Evolutionary conservation across 2,329 filamentous ascomycete genomes (phyloP).

Genomic region (Fusarium xyrophilum): DNA sequence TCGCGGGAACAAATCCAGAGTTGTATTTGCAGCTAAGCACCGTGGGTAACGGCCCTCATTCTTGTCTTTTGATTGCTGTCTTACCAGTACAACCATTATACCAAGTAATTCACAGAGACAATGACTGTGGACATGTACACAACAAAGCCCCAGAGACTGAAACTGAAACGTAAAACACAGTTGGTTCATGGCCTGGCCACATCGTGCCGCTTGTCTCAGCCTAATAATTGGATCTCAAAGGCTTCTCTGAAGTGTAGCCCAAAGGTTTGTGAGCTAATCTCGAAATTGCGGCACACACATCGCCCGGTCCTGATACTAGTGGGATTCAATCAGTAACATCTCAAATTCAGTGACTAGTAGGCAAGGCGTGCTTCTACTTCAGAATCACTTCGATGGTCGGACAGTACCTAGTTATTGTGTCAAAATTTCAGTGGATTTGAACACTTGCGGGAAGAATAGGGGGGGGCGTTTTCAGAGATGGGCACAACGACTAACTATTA

Average conservation of each 20-base stretch:
- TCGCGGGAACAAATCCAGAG: conserved; percentile 38
- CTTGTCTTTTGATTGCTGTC: conserved; percentile 28
- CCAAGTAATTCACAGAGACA: conserved; percentile 10
- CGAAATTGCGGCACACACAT: conserved; percentile 9
- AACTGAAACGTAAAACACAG: conserved; percentile 35
- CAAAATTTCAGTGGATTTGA: conserved; percentile 14
- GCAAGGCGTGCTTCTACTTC: background rate
- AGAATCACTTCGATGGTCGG: background rate
- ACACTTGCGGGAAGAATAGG: conserved; percentile 11
- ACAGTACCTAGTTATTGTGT: background rate
- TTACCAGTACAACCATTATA: conserved; percentile 16
- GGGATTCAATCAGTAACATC: conserved; percentile 11
- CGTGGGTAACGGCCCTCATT: conserved; percentile 26
- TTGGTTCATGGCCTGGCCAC: conserved; percentile 36
- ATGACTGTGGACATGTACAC: conserved; percentile 7
- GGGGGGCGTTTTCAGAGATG: conserved; percentile 36
- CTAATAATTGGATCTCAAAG: conserved; percentile 36
- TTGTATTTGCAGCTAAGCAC: conserved; percentile 27
- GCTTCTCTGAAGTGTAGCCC: conserved; percentile 34
- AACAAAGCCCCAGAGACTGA: conserved; percentile 23
- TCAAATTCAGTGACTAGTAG: conserved; percentile 5
- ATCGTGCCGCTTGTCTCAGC: conserved; percentile 40
- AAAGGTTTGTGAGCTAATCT: conserved; percentile 31
- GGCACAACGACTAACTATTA: conserved; percentile 1
- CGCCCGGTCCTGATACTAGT: background rate